phyloP scores from a whole-genome alignment of 768 basidiomycete genomes.

The Chalciporus sphaerocephalus region DNA sequence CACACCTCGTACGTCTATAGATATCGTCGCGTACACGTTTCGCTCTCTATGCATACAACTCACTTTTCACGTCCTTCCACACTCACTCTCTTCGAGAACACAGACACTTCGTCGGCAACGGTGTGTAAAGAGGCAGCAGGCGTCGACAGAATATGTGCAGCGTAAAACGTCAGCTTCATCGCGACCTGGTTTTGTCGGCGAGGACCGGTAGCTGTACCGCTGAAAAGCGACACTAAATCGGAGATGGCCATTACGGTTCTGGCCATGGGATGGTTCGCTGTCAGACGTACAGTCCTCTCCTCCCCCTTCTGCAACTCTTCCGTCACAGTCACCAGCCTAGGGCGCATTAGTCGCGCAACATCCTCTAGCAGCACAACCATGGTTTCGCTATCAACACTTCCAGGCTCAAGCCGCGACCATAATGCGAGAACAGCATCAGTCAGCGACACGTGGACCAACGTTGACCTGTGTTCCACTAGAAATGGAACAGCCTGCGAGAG shows the following conservation, averaged over 20 bases:
- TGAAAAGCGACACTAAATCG: constrained; percentile 24
- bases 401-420: constrained; percentile 58
- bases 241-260: constrained; percentile 24
- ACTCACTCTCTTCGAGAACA: constrained; percentile 26
- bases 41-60: not conserved
- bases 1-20: too few relatives aligned
- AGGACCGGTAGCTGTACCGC: not conserved
- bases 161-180: constrained; percentile 69
- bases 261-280: constrained; percentile 14
- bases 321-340: constrained; percentile 29
- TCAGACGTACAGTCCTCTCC: not conserved
- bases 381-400: constrained; percentile 33
- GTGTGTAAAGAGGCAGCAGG: constrained; percentile 39
- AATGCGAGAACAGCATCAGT: constrained; percentile 54
- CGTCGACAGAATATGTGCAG: constrained; percentile 53
- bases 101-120: constrained; percentile 40
- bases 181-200: constrained; percentile 34
- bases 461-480: constrained; percentile 56
- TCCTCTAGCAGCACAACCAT: constrained; percentile 58
- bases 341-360: constrained; percentile 47
- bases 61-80: constrained; percentile 11
- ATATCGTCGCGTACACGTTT: not conserved
- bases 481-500: constrained; percentile 61
- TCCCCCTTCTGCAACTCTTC: not conserved
- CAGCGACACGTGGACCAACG: constrained; percentile 46